Evolutionary conservation across 192 early-diverging fungal genomes (phyloP).

Genomic region (Podochytrium sp.): DNA sequence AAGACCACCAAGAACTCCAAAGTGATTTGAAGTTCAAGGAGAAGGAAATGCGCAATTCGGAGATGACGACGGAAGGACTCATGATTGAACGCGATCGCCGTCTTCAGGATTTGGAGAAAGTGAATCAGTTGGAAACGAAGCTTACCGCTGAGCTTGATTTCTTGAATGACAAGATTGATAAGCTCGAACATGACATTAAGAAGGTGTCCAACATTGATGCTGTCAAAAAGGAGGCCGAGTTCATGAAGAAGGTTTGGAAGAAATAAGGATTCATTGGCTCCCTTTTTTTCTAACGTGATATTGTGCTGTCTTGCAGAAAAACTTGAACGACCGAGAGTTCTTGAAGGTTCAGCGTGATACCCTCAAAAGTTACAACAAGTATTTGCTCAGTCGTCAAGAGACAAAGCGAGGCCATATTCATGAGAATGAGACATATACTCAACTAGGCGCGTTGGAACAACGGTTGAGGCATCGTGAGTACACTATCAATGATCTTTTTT

Average conservation of each 20-base stretch:
- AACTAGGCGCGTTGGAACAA: conserved; percentile 57
- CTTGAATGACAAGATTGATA: conserved; percentile 43
- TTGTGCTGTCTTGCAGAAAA: conserved; percentile 37
- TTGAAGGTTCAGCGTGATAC: conserved; percentile 41
- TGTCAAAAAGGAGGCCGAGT: conserved; percentile 46
- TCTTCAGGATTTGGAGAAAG: conserved; percentile 60
- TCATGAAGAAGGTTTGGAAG: conserved; percentile 41
- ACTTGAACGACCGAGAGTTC: conserved; percentile 38
- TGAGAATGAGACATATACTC: conserved; percentile 61
- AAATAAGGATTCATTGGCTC: not conserved
- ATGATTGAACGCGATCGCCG: conserved; percentile 52
- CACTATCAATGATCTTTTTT: not conserved
- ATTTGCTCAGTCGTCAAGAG: conserved; percentile 46
- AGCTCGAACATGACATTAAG: conserved; percentile 35
- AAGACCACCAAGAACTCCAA: conserved; percentile 55
- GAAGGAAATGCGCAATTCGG: conserved; percentile 63
- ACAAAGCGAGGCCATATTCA: conserved; percentile 51
- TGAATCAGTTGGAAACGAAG: conserved; percentile 62
- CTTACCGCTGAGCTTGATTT: conserved; percentile 51
- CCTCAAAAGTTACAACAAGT: conserved; percentile 40
- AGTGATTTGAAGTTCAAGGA: conserved; percentile 65
- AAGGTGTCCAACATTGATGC: conserved; percentile 52
- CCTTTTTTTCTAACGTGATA: not conserved
- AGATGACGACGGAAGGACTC: conserved; percentile 58
- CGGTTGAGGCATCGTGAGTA: conserved; percentile 42